Percentiles rank a stretch among this genome's conserved stretches.
Evolutionary conservation across 768 basidiomycete genomes (phyloP).

Genomic region (Termitomyces sp.): DNA sequence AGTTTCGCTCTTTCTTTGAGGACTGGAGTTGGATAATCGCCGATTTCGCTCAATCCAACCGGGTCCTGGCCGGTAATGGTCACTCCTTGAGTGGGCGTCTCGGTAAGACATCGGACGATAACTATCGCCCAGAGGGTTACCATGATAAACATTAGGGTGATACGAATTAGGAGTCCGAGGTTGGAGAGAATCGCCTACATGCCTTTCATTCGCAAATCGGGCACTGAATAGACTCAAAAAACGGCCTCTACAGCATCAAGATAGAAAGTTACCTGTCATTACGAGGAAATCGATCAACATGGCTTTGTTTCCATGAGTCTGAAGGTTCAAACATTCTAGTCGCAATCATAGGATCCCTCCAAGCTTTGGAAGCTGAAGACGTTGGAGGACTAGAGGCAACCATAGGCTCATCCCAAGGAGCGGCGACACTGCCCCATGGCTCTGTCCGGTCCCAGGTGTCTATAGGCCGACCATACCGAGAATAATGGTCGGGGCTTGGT

Average conservation of each 20-base stretch:
- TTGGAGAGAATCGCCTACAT: slow-evolving; percentile 22
- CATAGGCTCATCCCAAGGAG: slow-evolving; percentile 38
- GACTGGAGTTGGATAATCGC: slow-evolving; percentile 1
- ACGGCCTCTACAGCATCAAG: not conserved
- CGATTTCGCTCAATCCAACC: slow-evolving; percentile 6
- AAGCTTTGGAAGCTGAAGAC: slow-evolving; percentile 19
- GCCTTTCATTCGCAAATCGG: slow-evolving; percentile 23
- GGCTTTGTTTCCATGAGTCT: slow-evolving; percentile 62
- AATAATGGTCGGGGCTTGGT: slow-evolving; percentile 50
- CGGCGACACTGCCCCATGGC: slow-evolving; percentile 32
- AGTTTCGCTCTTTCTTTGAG: slow-evolving; percentile 9
- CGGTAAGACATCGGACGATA: slow-evolving; percentile 45
- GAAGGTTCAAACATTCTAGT: slow-evolving; percentile 68
- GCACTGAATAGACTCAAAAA: not conserved
- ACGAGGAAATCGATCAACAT: slow-evolving; percentile 36
- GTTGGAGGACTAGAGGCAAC: slow-evolving; percentile 33
- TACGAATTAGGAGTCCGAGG: slow-evolving; percentile 12
- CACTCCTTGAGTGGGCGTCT: slow-evolving; percentile 32
- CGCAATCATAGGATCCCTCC: slow-evolving; percentile 27
- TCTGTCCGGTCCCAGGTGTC: slow-evolving; percentile 43
- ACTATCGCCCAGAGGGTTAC: slow-evolving; percentile 33
- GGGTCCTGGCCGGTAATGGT: slow-evolving; percentile 48
- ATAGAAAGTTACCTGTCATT: slow-evolving; percentile 32
- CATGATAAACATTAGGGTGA: slow-evolving; percentile 3
- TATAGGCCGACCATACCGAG: slow-evolving; percentile 25